Conservation (phyloP, 73 alveolate species). For the Paramecium octaurelia region DNA sequence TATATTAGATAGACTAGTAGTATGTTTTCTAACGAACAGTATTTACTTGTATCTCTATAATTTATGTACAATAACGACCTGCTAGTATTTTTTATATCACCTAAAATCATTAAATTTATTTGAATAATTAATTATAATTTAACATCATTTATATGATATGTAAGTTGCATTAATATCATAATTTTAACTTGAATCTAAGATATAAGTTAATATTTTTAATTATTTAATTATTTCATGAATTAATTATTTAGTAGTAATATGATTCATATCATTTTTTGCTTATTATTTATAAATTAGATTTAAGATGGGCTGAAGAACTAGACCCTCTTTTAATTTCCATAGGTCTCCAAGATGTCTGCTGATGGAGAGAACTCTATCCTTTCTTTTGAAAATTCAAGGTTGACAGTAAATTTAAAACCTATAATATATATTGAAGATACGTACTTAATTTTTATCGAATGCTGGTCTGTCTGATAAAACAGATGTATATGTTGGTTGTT, state of each 20-base stretch:
- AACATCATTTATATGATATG: no score
- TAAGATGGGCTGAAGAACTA: slow-evolving; percentile 2
- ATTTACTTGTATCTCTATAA: no score
- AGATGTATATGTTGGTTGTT: neutral
- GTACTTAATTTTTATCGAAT: neutral
- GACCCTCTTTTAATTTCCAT: neutral
- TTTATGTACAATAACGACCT: no score
- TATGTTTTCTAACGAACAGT: no score
- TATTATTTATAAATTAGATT: neutral
- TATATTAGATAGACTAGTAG: no score
- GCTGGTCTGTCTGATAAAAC: slow-evolving; percentile 35
- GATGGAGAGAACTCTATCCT: neutral
- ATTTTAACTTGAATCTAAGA: no score
- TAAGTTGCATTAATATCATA: no score
- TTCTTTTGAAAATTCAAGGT: neutral
- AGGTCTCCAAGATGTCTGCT: slow-evolving; percentile 6
- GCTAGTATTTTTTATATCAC: no score
- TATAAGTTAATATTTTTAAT: neutral
- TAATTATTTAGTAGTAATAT: neutral
- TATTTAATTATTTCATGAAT: neutral
- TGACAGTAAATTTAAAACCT: neutral
- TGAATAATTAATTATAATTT: no score
- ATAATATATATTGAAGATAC: neutral
- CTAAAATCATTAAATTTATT: no score
- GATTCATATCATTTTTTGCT: neutral